These are phyloP conservation scores for Candida saitoana DNA, from an alignment of 805 yeast species.

Conservation along the genomic window DNA sequence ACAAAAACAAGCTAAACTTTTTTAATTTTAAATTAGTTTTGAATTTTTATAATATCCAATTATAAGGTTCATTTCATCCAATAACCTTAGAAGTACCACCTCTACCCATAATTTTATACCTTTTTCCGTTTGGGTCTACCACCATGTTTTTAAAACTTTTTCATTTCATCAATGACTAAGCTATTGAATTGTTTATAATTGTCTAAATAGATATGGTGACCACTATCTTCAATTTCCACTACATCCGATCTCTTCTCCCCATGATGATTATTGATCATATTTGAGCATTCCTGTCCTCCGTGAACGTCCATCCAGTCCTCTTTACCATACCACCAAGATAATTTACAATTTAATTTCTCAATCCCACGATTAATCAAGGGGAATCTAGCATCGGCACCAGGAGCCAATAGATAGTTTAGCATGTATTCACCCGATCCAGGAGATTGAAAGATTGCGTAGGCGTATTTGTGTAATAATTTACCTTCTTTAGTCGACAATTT, in stretches of 20 bases:
- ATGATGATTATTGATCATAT: slow-evolving; percentile 23
- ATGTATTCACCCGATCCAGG: slow-evolving; percentile 93
- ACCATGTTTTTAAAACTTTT: slow-evolving; percentile 8
- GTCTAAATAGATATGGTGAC: slow-evolving; percentile 79
- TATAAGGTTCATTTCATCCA: background rate
- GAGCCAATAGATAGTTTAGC: slow-evolving; percentile 75
- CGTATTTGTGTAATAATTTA: slow-evolving; percentile 64
- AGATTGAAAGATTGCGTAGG: slow-evolving; percentile 80
- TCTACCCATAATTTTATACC: background rate
- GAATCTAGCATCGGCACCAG: slow-evolving; percentile 85
- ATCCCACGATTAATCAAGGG: slow-evolving; percentile 58
- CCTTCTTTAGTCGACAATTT: slow-evolving; percentile 45
- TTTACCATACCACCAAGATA: slow-evolving; percentile 84
- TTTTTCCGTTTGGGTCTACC: background rate
- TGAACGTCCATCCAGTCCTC: slow-evolving; percentile 57
- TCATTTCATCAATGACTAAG: slow-evolving; percentile 51
- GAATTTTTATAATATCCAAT: background rate
- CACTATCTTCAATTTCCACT: slow-evolving; percentile 50
- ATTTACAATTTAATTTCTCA: slow-evolving; percentile 50
- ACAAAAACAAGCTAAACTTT: background rate
- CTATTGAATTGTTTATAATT: slow-evolving; percentile 53
- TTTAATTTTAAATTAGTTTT: background rate
- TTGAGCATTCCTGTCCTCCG: slow-evolving; percentile 44
- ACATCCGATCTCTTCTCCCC: slow-evolving; percentile 23
- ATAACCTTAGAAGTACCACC: background rate